phyloP scores from a whole-genome alignment of 129 eudicot genomes.

The Silybum marianum region DNA sequence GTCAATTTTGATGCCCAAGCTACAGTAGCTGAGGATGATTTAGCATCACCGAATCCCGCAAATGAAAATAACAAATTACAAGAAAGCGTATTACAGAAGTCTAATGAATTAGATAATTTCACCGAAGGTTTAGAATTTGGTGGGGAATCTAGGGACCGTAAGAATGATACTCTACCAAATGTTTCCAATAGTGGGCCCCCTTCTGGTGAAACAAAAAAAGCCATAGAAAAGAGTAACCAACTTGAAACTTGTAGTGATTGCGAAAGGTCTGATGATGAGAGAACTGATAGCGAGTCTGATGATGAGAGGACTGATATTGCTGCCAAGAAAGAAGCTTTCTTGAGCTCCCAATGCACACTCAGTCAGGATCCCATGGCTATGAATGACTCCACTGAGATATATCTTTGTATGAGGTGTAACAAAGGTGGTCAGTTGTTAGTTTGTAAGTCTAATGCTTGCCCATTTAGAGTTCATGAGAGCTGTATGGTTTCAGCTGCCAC shows the following conservation, averaged over 20 bases:
- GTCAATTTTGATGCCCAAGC: conserved; percentile 16
- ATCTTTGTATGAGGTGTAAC: conserved; percentile 68
- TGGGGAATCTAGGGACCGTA: neutral
- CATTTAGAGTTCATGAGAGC: conserved; percentile 64
- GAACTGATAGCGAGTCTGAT: conserved; percentile 8
- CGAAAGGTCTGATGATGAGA: conserved; percentile 20
- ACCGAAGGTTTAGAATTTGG: neutral
- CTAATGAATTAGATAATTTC: conserved; percentile 15
- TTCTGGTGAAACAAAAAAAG: conserved; percentile 14
- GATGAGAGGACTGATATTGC: conserved; percentile 43
- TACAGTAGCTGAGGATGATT: conserved; percentile 14
- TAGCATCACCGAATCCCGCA: conserved; percentile 8
- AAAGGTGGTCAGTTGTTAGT: conserved; percentile 55
- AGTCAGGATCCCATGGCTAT: conserved; percentile 58
- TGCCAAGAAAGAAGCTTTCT: conserved; percentile 42
- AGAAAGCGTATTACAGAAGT: neutral
- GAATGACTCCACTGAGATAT: conserved; percentile 37
- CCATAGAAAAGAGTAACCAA: neutral
- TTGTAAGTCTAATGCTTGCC: conserved; percentile 64
- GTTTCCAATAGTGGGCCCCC: conserved; percentile 1
- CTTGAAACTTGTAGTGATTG: conserved; percentile 28
- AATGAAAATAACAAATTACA: conserved; percentile 3
- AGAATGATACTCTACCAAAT: conserved; percentile 10
- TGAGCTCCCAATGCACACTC: conserved; percentile 50
- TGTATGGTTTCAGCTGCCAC: conserved; percentile 54